phyloP scores from a whole-genome alignment of 2,329 filamentous ascomycete genomes.

The Stemphylium vesicarium region DNA sequence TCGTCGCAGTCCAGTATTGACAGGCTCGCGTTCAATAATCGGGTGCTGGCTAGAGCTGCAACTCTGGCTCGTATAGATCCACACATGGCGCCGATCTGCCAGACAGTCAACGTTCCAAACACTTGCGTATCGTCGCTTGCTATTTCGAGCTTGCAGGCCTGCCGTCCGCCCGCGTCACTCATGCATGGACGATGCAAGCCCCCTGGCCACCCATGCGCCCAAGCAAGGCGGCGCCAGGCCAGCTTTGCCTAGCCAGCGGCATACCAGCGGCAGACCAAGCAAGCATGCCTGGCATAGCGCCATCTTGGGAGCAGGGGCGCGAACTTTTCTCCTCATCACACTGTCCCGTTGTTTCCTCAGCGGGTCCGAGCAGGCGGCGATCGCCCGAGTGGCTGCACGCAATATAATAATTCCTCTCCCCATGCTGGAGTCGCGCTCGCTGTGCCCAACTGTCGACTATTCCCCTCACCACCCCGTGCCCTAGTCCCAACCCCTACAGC shows the following conservation, averaged over 20 bases:
- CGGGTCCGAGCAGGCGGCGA: conserved; percentile 26
- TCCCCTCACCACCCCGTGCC: conserved; percentile 13
- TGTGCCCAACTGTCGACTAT: conserved; percentile 7
- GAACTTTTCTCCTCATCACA: conserved; percentile 21
- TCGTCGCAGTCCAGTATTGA: too few relatives aligned
- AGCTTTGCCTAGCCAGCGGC: background rate
- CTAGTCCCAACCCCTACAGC: conserved; percentile 21
- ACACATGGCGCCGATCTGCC: conserved; percentile 29
- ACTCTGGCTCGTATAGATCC: conserved; percentile 28
- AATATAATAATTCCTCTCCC: conserved; percentile 39
- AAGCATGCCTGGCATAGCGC: conserved; percentile 28
- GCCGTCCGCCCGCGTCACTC: conserved; percentile 31
- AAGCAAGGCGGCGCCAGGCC: conserved; percentile 28
- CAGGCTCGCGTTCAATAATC: conserved; percentile 17
- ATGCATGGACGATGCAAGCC: conserved; percentile 19
- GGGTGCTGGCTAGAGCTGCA: conserved; percentile 15
- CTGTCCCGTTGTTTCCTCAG: conserved; percentile 36
- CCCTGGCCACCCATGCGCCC: conserved; percentile 5
- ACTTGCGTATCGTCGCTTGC: conserved; percentile 32
- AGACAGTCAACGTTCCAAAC: conserved; percentile 33
- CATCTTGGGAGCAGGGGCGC: conserved; percentile 25
- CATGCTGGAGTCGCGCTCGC: conserved; percentile 20
- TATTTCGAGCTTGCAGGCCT: conserved; percentile 36
- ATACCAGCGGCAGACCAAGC: conserved; percentile 28
- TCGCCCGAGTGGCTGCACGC: conserved; percentile 27